phyloP scores from a whole-genome alignment of 1,284 basidiomycete genomes.

The Ustilago vetiveriae region DNA sequence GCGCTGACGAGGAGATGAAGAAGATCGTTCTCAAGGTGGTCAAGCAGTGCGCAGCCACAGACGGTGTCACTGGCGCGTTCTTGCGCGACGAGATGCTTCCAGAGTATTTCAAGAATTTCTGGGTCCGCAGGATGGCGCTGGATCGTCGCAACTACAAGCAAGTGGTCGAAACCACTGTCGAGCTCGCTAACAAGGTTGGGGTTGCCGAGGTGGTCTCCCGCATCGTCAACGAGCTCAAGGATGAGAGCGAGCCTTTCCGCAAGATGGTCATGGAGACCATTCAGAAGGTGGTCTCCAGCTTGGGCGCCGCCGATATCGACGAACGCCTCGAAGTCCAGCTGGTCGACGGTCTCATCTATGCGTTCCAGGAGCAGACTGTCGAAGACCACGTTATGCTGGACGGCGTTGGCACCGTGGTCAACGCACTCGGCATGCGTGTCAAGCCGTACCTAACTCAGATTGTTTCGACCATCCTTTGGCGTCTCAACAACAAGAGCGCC shows the following conservation, averaged over 20 bases:
- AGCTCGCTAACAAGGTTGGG: slow-evolving; percentile 94
- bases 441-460: slow-evolving; percentile 99
- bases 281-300: slow-evolving; percentile 89
- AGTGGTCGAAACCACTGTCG: slow-evolving; percentile 97
- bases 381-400: slow-evolving; percentile 99
- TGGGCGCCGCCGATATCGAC: slow-evolving; percentile 95
- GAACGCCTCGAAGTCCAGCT: slow-evolving; percentile 92
- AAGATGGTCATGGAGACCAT: slow-evolving; percentile 99
- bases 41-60: slow-evolving; percentile 97
- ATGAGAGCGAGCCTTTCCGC: slow-evolving; percentile 83
- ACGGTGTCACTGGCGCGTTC: slow-evolving; percentile 70
- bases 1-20: slow-evolving; percentile 99
- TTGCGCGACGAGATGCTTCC: slow-evolving; percentile 91
- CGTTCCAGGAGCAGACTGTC: slow-evolving; percentile 98
- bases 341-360: slow-evolving; percentile 97
- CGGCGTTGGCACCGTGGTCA: slow-evolving; percentile 95
- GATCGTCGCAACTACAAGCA: slow-evolving; percentile 95
- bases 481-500: slow-evolving; percentile 97
- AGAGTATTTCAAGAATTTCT: slow-evolving; percentile 99
- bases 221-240: slow-evolving; percentile 94
- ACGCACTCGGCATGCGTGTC: slow-evolving; percentile 94
- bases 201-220: slow-evolving; percentile 94
- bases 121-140: slow-evolving; percentile 92
- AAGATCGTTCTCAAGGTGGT: slow-evolving; percentile 99
- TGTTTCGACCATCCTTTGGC: slow-evolving; percentile 99